These are phyloP conservation scores for Pichia exigua DNA, from an alignment of 805 yeast genomes.

Conservation along the genomic window DNA sequence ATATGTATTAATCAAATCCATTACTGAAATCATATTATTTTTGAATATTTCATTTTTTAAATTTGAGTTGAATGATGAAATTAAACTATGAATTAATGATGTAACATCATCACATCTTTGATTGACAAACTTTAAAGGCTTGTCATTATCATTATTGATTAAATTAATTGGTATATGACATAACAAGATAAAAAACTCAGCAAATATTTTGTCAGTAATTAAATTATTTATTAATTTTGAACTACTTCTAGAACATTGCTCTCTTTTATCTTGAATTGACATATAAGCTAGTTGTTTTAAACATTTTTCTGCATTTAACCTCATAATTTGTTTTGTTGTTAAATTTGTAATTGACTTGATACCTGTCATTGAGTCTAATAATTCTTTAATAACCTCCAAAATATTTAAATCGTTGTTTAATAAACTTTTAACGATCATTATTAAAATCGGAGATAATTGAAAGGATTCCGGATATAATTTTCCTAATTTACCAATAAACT, in stretches of 20 bases:
- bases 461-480: slow-evolving; percentile 43
- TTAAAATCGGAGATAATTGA: slow-evolving; percentile 54
- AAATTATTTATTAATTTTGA: slow-evolving; percentile 40
- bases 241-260: slow-evolving; percentile 40
- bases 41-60: slow-evolving; percentile 29
- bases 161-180: slow-evolving; percentile 39
- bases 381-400: slow-evolving; percentile 56
- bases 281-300: slow-evolving; percentile 47
- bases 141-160: slow-evolving; percentile 31
- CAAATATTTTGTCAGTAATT: slow-evolving; percentile 34
- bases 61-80: slow-evolving; percentile 50
- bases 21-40: slow-evolving; percentile 31
- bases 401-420: slow-evolving; percentile 53
- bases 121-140: slow-evolving; percentile 58
- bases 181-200: slow-evolving; percentile 62
- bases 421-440: slow-evolving; percentile 54
- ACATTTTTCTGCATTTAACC: slow-evolving; percentile 57
- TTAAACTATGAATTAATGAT: slow-evolving; percentile 57
- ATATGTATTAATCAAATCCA: slow-evolving; percentile 34
- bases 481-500: slow-evolving; percentile 70
- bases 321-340: slow-evolving; percentile 53
- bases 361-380: slow-evolving; percentile 71
- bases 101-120: slow-evolving; percentile 65
- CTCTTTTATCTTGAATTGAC: slow-evolving; percentile 55
- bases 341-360: slow-evolving; percentile 62